Evolutionary conservation across 371 early-diverging fungal genomes (phyloP), one percentile per base, ranked within the genome.

Genomic region (Lichtheimia ramosa): DNA sequence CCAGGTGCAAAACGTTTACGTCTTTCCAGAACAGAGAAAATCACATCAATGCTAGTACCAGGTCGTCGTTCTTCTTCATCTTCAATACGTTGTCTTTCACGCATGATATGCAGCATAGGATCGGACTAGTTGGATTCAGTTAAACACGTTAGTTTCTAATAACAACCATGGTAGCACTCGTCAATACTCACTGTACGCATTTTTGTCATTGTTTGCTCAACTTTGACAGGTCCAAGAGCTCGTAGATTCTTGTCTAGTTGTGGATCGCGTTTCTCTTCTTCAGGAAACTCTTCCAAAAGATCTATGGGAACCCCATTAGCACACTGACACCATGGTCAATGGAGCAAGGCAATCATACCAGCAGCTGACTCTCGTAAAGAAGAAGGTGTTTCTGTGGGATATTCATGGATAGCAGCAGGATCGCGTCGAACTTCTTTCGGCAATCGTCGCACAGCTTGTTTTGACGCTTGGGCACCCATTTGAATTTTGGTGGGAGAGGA

Each of bases 401-500:
- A 42, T 23, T 39, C 10, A 41, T 25, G 56, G 23, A 54, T 68
- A 25, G 58, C 40, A 8, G 69, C 25, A 21, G 72, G 68, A 21
- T 71, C 75, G 23, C 65, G 65, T 14, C 59, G 65, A 10, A 71
- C 65, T 41, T 73, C 63, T 40, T 68, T 66, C 3, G 79, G 79
- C 15, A 75, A 61, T 51, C 69, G 69, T 60, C 79, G 69, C 15
- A 59, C 70, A 51, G 65, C 71, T 51, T 78, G 63, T 50, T 60
- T 73, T 24, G 79, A 78, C 12, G 73, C 63, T 56, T 73, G 73
- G 43, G 79, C 75, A 55, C 79, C 79, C 79, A 78, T 78, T 18
- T 50, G 53, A 6, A 52, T 18, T 34, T 40, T 28, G 20, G 23
- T 13, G 18, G 12, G 24, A 27, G 42, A 12, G 13, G 15, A 21